A percentile compares a stretch with the other conserved stretches of the same genome.
Evolutionary conservation across 1,139 yeast genomes (phyloP).

Genomic region (Yamadazyma epiphylla): DNA sequence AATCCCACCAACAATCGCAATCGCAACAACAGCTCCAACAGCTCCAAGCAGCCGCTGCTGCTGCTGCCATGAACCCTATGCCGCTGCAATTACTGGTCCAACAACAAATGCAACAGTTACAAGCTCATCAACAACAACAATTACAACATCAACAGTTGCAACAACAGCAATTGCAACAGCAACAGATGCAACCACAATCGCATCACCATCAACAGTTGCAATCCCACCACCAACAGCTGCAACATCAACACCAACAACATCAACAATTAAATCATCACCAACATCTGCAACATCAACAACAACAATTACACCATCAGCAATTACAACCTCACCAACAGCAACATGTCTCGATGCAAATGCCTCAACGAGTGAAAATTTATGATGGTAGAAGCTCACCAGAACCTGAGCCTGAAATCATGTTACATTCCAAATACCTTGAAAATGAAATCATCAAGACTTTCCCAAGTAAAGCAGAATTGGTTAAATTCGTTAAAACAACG

Average conservation of each 20-base stretch:
- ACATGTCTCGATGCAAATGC: too few species aligned
- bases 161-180: slow-evolving; percentile 10
- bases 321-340: slow-evolving; percentile 1
- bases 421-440: slow-evolving; percentile 26
- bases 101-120: slow-evolving; percentile 9
- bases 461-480: slow-evolving; percentile 37
- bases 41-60: slow-evolving; percentile 5
- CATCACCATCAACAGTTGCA: not conserved
- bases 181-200: slow-evolving; percentile 7
- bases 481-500: slow-evolving; percentile 39
- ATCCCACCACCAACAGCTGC: slow-evolving; percentile 1
- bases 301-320: slow-evolving; percentile 1
- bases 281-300: slow-evolving; percentile 1
- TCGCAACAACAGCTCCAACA: slow-evolving; percentile 2
- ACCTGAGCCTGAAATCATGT: slow-evolving; percentile 5
- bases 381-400: not conserved
- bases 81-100: slow-evolving; percentile 12
- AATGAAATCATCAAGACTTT: slow-evolving; percentile 47
- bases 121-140: slow-evolving; percentile 9
- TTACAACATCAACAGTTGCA: slow-evolving; percentile 5
- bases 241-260: slow-evolving; percentile 4
- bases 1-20: slow-evolving; percentile 3
- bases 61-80: not conserved
- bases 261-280: slow-evolving; percentile 1
- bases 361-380: not conserved